Base-by-base conservation (phyloP, 1,139 yeast genomes). In the Saccharomyces hybrid region DNA sequence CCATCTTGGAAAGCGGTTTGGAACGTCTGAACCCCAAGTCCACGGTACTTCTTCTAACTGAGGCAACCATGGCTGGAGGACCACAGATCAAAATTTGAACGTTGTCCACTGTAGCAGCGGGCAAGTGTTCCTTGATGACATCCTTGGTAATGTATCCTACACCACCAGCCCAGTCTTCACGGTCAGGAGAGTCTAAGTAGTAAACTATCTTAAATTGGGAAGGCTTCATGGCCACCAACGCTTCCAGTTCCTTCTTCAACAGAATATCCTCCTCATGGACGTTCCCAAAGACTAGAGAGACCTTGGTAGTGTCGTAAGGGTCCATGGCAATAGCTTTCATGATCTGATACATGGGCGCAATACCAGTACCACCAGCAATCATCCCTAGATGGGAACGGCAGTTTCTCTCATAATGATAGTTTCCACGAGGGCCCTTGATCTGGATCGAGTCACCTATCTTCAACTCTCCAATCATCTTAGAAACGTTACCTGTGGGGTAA, bases 361-460 rank as follows among this genome's bases (percentile, higher is more conserved):
- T 87, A 63, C 96, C 97, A 48, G 96, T 87, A 67, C 99, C 99
- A 52, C 72, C 72, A 47, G 96, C 96, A 62, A 93, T 84, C 90
- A 93, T 90, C 55, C 86, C 87, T 20, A 61, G 25, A 28, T 59
- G 53, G 14, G 29, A 28, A 46, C 59, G 57, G 23, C 56, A 56
- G 71, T 89, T 89, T 63, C 95, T 89, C 55, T 82, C 77, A 75
- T 91, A 91, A 58, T 83, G 81, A 78, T 89, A 91, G 65, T 84
- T 84, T 6, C 99, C 99, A 74, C 89, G 89, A 65, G 99, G 99
- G 29, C 99, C 99, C 66, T 90, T 82, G 44, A 88, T 86, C 58
- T 79, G 80, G 62, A 88, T 84, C 29, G 77, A 71, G 59, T 87
- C 89, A 56, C 93, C 95, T 51, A 85, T 71, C 58, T 80, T 74